Evolutionary conservation across 805 yeast species (phyloP), one percentile per base, ranked within the genome.

Genomic region (Saitoella complicata): DNA sequence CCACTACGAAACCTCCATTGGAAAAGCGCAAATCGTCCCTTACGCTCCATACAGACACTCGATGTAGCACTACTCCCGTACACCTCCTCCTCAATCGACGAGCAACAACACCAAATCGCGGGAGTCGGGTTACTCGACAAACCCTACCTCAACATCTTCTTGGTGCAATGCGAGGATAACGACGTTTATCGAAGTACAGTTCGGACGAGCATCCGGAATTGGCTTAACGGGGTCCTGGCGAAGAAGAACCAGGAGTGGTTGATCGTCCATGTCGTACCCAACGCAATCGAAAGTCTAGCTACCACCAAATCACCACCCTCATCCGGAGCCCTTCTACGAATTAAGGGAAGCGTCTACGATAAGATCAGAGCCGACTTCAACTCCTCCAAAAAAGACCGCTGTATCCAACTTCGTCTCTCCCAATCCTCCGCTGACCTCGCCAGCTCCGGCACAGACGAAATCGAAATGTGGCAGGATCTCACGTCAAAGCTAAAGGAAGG

Each of bases 101-200:
- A 50, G 1, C 58, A 57, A 6, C 60, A 61, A 46, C 70, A 66
- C 49, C 63, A 59, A 47, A 51, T 66, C 46, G 62, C 65, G 9
- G n/a, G 36, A 2, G 36, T 33, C 10, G 68, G 65, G 2, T 49
- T 66, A 7, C 60, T 63, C n/a, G 58, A 61, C 37, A 61, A 68
- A 5, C 75, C 81, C 1, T 76, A 79, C 51, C 64, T 82, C 40
- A 70, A 79, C 50, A 55, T 86, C 13, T 76, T 88, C 66, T 72
- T 87, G 45, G 68, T 88, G 6, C 71, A 71, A 45, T 73, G 79
- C 48, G 76, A 73, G 5, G 73, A 72, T 39, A 58, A 80, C 12
- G 97, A 88, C 10, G 73, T 73, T 1, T 88, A 88, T 59, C 67
- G 93, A 48, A 60, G 80, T 0, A 82, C 79, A 54, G 85, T 81